Evolutionary conservation across 805 yeast species (phyloP), one percentile per base, ranked within the genome.

Genomic region (Nematodospora valgi): DNA sequence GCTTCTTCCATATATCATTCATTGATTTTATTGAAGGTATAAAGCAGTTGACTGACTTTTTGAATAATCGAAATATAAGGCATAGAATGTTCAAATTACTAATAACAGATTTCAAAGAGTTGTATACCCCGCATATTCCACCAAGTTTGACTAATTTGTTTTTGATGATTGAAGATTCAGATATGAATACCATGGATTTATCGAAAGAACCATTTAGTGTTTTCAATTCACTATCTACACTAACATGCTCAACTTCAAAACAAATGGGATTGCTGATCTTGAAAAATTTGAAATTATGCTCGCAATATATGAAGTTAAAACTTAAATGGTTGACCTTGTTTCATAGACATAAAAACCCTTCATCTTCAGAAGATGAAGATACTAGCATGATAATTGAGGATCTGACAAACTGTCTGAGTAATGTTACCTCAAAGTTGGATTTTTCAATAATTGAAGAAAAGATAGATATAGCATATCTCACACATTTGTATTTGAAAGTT

Each of bases 1-100:
- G 48, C 34, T 58, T 59, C 33, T 40, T 59, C 23, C 64, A 60
- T 37, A 57, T 60, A 23, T 53, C 63, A 5, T 62, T 60, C 27
- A 35, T 51, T 16, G 62, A 60, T 33, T 54, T 51, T 31, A 27
- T 43, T 13, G 37, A 37, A 9, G 62, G 63, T 3, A 47, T 56
- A 11, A 37, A 38, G 10, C 47, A 55, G 31, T 41, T 59, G 15
- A 52, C 57, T 16, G 37, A 40, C 12, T 59, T 59, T 38, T 40
- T 58, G 18, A 30, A 33, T 25, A 42, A 52, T 30, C 38, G 32
- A 17, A 52, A 56, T 33, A 39, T 60, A 14, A 38, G 68, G 18
- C 43, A 46, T 30, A 47, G 44, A 35, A 49, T 62, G 20, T 56
- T 51, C 44, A 59, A 62, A 44, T 41, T 62, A 30, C 58, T 59